Base-by-base conservation (phyloP, 306 rosid species). In the Medicago ruthenica region DNA sequence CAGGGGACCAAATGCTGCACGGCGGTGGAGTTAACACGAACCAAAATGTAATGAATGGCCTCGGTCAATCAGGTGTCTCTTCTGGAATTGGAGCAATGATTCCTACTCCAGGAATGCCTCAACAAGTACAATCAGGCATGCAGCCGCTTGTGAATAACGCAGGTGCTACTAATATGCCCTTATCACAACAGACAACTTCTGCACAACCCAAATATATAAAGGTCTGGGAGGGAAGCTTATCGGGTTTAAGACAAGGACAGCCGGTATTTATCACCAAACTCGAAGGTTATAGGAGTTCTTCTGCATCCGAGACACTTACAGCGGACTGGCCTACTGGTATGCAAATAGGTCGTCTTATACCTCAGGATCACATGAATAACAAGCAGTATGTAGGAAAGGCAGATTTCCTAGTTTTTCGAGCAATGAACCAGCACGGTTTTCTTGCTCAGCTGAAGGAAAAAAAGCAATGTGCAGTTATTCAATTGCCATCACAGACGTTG, bases 391-490 rank as follows among this genome's bases (percentile, higher is more conserved):
- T 90, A 57, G 97, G 97, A 67, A 92, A 91, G 87, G 97, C 97
- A 71, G 99, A 95, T 86, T 95, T 92, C 81, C 86, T 95, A 61
- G 99, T 92, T 74, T 95, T 95, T 59, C 92, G 97, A 44, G 97
- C 99, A 45, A 85, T 90, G 97, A 88, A 90, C 78, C 96, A 84
- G 50, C 97, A 92, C 85, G 99, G 97, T 17, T 92, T 95, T 87
- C 92, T 95, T 77, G 90, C 90, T 57, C 97, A 92, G 85, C 89
- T 95, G 80, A 97, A 92, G 87, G 99, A 95, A 61, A 92, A 90
- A 86, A 92, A 92, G 88, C 92, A 95, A 97, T 95, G 99, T 88
- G 99, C 99, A 22, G 99, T 92, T 74, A 95, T 95, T 77, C 98
- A 95, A 67, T 74, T 95, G 81, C 98, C 99, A 31, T 92, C 99